Percentiles rank a stretch among this genome's conserved stretches.
Evolutionary conservation across 805 yeast genomes (phyloP).

Genomic region (Candida gorgasii): DNA sequence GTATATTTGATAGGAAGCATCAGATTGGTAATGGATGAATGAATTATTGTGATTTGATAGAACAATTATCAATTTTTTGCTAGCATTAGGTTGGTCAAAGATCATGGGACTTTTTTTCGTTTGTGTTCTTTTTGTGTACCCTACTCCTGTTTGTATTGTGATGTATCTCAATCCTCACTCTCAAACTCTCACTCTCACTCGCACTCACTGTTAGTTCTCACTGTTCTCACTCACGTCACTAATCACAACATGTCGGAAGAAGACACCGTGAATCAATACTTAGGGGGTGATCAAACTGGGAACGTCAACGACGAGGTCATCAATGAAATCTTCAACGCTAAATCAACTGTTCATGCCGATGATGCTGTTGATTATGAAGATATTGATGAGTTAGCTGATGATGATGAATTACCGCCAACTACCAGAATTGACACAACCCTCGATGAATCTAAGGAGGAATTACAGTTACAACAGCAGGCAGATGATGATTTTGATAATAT

Average conservation of each 20-base stretch:
- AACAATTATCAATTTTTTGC: conserved; percentile 5
- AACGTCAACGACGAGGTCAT: conserved; percentile 18
- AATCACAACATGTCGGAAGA: neutral
- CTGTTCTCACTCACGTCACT: neutral
- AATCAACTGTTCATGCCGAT: conserved; percentile 68
- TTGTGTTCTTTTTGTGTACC: too few relatives aligned
- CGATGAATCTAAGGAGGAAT: conserved; percentile 17
- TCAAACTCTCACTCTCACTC: neutral
- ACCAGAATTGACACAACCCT: neutral
- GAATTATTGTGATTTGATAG: conserved; percentile 4
- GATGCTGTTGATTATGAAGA: conserved; percentile 95
- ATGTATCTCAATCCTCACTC: neutral
- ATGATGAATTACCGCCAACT: conserved; percentile 46
- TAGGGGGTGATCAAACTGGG: conserved; percentile 2
- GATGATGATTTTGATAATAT: conserved; percentile 43
- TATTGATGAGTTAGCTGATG: conserved; percentile 93
- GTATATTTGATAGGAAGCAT: conserved; percentile 4
- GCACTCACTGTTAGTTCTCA: neutral
- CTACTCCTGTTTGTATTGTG: too few relatives aligned
- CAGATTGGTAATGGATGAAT: conserved; percentile 3
- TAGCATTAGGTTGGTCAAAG: neutral
- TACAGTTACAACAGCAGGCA: conserved; percentile 31
- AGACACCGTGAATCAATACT: conserved; percentile 1
- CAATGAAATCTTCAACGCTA: conserved; percentile 37
- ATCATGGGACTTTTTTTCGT: too few relatives aligned